Evolutionary conservation across 2,329 filamentous ascomycete genomes (phyloP).

Genomic region (Trichoderma koningii): DNA sequence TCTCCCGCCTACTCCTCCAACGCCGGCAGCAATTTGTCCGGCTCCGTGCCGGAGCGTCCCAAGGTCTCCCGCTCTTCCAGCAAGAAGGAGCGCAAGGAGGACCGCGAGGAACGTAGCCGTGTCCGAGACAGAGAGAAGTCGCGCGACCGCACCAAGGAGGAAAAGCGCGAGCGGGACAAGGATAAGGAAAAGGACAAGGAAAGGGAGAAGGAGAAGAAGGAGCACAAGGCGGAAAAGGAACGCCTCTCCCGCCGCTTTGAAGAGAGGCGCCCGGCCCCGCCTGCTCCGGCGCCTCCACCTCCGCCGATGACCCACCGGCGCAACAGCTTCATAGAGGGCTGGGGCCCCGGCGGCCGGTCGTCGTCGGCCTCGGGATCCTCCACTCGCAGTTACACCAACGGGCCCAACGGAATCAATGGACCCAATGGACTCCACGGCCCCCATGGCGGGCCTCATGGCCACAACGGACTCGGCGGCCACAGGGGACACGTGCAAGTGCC

Average conservation of each 20-base stretch:
- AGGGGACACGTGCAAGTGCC: slow-evolving; percentile 35
- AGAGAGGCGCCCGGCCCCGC: slow-evolving; percentile 35
- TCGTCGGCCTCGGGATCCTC: slow-evolving; percentile 34
- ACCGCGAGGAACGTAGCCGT: slow-evolving; percentile 35
- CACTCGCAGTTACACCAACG: slow-evolving; percentile 36
- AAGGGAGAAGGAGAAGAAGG: slow-evolving; percentile 37
- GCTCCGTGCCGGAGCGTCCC: slow-evolving; percentile 35
- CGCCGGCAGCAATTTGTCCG: slow-evolving; percentile 21
- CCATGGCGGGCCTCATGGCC: slow-evolving; percentile 29
- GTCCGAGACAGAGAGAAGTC: slow-evolving; percentile 23
- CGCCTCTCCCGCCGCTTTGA: slow-evolving; percentile 45
- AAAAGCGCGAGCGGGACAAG: slow-evolving; percentile 37
- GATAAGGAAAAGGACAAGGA: slow-evolving; percentile 30
- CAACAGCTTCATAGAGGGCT: slow-evolving; percentile 41
- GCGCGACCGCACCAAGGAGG: slow-evolving; percentile 27
- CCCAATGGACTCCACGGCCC: slow-evolving; percentile 27
- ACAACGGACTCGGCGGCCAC: slow-evolving; percentile 33
- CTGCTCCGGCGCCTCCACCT: slow-evolving; percentile 21
- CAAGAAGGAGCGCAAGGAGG: slow-evolving; percentile 33
- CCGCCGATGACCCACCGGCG: slow-evolving; percentile 34
- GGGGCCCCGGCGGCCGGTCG: slow-evolving; percentile 40
- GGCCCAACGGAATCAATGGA: slow-evolving; percentile 26
- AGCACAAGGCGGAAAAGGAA: slow-evolving; percentile 40
- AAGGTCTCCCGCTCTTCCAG: slow-evolving; percentile 36
- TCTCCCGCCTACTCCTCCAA: slow-evolving; percentile 34